Evolutionary conservation across 2,329 filamentous ascomycete species (phyloP), one percentile per base, ranked within the genome.

Genomic region (Botryotinia narcissicola): DNA sequence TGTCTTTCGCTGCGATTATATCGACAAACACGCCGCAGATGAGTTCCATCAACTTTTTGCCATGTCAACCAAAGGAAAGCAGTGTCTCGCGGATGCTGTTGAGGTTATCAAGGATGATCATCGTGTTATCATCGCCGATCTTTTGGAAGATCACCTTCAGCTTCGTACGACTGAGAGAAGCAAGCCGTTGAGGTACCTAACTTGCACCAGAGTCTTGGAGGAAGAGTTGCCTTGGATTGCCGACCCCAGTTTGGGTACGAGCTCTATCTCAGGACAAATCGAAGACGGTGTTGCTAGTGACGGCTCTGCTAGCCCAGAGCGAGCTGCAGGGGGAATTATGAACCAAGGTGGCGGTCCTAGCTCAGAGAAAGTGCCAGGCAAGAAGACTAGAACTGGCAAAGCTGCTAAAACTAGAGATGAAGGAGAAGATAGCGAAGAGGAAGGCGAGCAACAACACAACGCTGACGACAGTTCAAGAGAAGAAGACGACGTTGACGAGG

Each of bases 141-240:
- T 73, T 35, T 46, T 73, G 22, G 60, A 35, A 20, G 72, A 73
- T 16, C 29, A 71, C 35, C 37, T 63, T 29, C 59, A 71, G 18
- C 48, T 71, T 10, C 40, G 46, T 18, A 57, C 32, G 6, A 62
- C 57, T 4, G 46, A 14, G 6, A 59, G 67, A 42, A 64, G 44
- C n/a, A 71, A 63, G 46, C 60, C 57, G 6, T 62, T 71, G 59
- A 42, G 66, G 37, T 73, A 73, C 35, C 10, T 73, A 9, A 73
- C 72, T 44, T 73, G 72, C 35, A 59, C 61, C n/a, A 66, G 85
- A 74, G 83, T 91, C 42, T 86, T 88, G 72, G 87, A 87, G 72
- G 83, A 83, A 42, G 90, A 92, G 80, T 84, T 90, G 75, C 89
- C 89, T 10, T 92, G 90, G 90, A 48, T 70, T 25, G 37, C 20